Evolutionary conservation across 2,329 filamentous ascomycete genomes (phyloP).

Genomic region (Cordyceps sp.): DNA sequence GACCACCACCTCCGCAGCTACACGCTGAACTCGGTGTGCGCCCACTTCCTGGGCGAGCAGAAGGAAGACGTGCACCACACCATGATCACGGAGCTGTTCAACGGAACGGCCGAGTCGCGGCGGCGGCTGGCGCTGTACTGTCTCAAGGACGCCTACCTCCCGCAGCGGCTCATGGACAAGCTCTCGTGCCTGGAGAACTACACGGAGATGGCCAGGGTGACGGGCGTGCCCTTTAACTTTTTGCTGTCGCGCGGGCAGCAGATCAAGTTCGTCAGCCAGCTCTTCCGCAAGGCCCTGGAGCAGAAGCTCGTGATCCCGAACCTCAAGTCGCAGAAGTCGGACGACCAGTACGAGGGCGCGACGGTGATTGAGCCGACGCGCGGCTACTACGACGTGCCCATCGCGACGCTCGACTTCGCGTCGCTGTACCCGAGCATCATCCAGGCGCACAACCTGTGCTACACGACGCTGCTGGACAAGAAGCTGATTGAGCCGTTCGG

Average conservation of each 20-base stretch:
- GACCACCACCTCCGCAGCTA: conserved; percentile 94
- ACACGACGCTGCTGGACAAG: conserved; percentile 72
- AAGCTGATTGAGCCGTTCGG: conserved; percentile 57
- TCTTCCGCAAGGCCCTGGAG: conserved; percentile 87
- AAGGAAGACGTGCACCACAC: conserved; percentile 98
- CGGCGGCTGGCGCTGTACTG: conserved; percentile 89
- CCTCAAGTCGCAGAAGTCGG: conserved; percentile 47
- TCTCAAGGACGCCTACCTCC: conserved; percentile 91
- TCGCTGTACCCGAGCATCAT: conserved; percentile 98
- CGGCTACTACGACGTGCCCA: conserved; percentile 86
- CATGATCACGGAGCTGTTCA: conserved; percentile 97
- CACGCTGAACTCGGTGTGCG: conserved; percentile 88
- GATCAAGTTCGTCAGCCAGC: conserved; percentile 91
- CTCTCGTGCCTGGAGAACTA: conserved; percentile 98
- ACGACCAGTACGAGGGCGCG: conserved; percentile 92
- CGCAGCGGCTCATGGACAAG: conserved; percentile 90
- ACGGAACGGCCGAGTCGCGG: conserved; percentile 84
- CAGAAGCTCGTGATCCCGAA: conserved; percentile 93
- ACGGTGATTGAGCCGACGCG: conserved; percentile 93
- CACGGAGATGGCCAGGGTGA: conserved; percentile 98
- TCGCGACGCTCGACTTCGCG: conserved; percentile 95
- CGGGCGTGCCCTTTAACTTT: conserved; percentile 93
- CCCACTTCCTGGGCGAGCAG: conserved; percentile 89
- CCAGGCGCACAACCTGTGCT: conserved; percentile 95
- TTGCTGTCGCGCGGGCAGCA: conserved; percentile 86